Conservation (phyloP, 2,329 filamentous ascomycete species). For the Colletotrichum musae region DNA sequence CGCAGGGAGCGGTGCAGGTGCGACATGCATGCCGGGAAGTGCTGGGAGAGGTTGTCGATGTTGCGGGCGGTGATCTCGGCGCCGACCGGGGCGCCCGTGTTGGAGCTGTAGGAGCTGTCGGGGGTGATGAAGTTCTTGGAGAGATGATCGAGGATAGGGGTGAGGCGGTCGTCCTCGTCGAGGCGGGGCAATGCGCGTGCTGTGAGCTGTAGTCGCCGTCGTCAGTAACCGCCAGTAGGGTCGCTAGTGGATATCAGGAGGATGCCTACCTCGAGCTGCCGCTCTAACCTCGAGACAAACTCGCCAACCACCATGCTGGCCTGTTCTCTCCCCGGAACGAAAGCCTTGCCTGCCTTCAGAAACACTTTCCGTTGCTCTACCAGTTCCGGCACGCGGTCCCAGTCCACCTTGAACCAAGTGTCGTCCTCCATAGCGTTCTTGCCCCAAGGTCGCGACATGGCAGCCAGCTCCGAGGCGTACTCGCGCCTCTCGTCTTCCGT, state of each 20-base stretch:
- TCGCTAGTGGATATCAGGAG: conserved; percentile 4
- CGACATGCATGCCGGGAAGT: conserved; percentile 95
- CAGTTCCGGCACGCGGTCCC: conserved; percentile 91
- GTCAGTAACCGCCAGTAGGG: conserved; percentile 14
- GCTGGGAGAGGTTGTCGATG: conserved; percentile 83
- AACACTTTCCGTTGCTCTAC: conserved; percentile 86
- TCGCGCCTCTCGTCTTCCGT: conserved; percentile 81
- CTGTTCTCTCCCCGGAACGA: conserved; percentile 90
- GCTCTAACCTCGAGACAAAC: conserved; percentile 84
- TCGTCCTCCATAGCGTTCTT: conserved; percentile 78
- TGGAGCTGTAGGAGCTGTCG: conserved; percentile 81
- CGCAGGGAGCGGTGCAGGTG: conserved; percentile 89
- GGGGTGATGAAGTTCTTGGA: conserved; percentile 96
- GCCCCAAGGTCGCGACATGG: conserved; percentile 57
- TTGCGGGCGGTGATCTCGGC: conserved; percentile 83
- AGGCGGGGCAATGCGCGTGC: conserved; percentile 91
- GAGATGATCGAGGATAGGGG: conserved; percentile 79
- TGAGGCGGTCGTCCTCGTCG: conserved; percentile 94
- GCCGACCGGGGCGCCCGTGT: conserved; percentile 75
- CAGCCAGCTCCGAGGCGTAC: conserved; percentile 73
- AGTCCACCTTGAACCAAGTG: conserved; percentile 96
- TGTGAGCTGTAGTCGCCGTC: conserved; percentile 72
- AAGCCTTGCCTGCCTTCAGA: conserved; percentile 86
- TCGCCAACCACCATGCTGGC: conserved; percentile 90
- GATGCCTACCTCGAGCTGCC: conserved; percentile 74